phyloP scores from a whole-genome alignment of 2,329 filamentous ascomycete species.

The Helminthosporium solani region DNA sequence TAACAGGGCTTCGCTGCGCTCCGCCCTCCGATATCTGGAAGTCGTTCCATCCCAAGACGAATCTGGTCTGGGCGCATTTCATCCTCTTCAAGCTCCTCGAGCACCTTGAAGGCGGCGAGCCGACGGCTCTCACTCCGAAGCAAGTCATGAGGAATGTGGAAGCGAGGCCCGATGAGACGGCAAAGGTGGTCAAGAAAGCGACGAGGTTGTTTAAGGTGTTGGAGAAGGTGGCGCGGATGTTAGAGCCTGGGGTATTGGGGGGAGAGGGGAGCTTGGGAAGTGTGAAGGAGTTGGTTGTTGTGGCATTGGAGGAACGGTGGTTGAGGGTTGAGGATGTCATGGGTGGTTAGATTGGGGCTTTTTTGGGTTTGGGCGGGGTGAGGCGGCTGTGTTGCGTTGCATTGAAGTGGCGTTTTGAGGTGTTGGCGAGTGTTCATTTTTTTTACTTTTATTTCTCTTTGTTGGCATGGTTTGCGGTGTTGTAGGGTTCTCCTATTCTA shows the following conservation, averaged over 20 bases:
- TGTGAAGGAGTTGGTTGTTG: constrained; percentile 37
- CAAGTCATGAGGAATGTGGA: constrained; percentile 18
- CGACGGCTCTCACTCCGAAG: constrained; percentile 15
- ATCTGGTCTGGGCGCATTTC: constrained; percentile 64
- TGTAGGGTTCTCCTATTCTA: too few species aligned
- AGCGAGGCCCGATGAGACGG: constrained; percentile 10
- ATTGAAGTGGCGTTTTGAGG: too few species aligned
- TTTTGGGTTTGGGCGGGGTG: too few species aligned
- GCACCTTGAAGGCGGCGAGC: constrained; percentile 33
- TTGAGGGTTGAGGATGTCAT: constrained; percentile 37
- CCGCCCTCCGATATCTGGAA: constrained; percentile 46
- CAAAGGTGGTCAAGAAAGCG: constrained; percentile 38
- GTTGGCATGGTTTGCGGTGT: too few species aligned
- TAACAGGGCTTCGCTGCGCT: not conserved
- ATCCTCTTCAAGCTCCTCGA: constrained; percentile 58
- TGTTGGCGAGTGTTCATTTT: too few species aligned
- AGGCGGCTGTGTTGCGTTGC: too few species aligned
- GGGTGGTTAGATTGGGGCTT: constrained; percentile 5
- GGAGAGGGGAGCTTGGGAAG: constrained; percentile 24
- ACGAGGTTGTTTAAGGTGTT: constrained; percentile 41
- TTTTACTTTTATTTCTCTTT: too few species aligned
- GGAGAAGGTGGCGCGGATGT: constrained; percentile 36
- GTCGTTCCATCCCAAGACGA: constrained; percentile 60
- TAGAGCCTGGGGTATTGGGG: constrained; percentile 43
- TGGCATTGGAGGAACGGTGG: constrained; percentile 39